phyloP scores from a whole-genome alignment of 148 eudicot species.

The Pharnaceum exiguum region DNA sequence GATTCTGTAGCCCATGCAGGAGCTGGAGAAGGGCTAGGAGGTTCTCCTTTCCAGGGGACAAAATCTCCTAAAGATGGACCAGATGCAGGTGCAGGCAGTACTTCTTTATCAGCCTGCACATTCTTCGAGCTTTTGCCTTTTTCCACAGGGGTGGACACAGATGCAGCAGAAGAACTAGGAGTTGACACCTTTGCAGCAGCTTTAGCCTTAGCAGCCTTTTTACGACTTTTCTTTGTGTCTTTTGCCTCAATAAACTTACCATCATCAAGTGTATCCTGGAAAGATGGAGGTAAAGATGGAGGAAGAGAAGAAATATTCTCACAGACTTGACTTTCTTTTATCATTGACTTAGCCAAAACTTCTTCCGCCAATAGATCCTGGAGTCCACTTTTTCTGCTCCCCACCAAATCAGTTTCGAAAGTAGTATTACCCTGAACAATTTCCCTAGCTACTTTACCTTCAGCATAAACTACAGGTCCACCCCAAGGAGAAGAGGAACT shows the following conservation, averaged over 20 bases:
- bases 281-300: conserved; percentile 26
- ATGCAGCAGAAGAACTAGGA: conserved; percentile 31
- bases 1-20: conserved; percentile 92
- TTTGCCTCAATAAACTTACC: conserved; percentile 85
- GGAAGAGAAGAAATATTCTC: conserved; percentile 27
- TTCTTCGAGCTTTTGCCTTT: conserved; percentile 57
- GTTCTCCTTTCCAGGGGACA: conserved; percentile 86
- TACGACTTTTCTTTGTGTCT: conserved; percentile 88
- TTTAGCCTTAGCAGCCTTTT: conserved; percentile 83
- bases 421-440: conserved; percentile 19
- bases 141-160: conserved; percentile 53
- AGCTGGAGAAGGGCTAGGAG: conserved; percentile 53
- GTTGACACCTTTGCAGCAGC: conserved; percentile 46
- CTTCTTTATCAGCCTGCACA: conserved; percentile 57
- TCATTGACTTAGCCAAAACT: conserved; percentile 40
- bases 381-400: conserved; percentile 61
- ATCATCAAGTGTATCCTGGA: conserved; percentile 38
- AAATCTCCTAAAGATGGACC: conserved; percentile 94
- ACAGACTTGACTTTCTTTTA: conserved; percentile 29
- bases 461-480: conserved; percentile 49
- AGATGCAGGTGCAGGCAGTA: conserved; percentile 65
- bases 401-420: conserved; percentile 22
- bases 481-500: conserved; percentile 64
- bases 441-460: conserved; percentile 35
- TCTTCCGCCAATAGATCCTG: conserved; percentile 75